phyloP scores from a whole-genome alignment of 2,329 filamentous ascomycete species.

The Calonectria leucothoes region DNA sequence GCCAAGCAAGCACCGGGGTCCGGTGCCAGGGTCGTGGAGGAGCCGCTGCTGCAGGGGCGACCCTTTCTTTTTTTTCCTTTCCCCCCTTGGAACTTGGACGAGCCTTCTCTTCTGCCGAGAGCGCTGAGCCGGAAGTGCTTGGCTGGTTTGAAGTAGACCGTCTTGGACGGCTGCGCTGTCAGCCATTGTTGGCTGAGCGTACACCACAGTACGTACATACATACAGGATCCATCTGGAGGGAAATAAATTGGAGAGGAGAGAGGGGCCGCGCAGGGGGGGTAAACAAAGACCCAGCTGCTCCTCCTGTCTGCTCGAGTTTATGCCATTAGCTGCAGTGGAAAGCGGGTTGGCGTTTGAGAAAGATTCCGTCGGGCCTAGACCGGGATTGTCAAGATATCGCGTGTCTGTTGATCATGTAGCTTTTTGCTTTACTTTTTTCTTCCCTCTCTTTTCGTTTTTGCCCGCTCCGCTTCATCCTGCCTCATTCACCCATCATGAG shows the following conservation, averaged over 20 bases:
- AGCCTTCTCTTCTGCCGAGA: neutral
- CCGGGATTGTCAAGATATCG: neutral
- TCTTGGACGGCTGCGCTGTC: neutral
- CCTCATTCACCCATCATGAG: neutral
- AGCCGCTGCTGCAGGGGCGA: neutral
- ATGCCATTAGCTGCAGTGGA: neutral
- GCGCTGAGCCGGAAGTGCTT: neutral
- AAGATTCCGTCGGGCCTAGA: neutral
- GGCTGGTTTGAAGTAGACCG: neutral
- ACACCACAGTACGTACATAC: too few relatives aligned
- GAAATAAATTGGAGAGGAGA: neutral
- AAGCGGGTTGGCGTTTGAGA: constrained; percentile 1
- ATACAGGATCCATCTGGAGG: neutral
- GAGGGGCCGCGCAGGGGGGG: too few relatives aligned
- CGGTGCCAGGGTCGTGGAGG: neutral
- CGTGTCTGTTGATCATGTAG: neutral
- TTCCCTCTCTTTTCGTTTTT: neutral
- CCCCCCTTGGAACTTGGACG: neutral
- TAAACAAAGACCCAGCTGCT: neutral
- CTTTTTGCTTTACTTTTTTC: neutral
- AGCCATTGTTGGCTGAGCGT: neutral
- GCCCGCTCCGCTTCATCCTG: neutral
- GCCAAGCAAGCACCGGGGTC: neutral
- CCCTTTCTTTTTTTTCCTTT: neutral
- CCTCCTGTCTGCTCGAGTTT: neutral